These are phyloP conservation scores for Fragilaria radians DNA, from an alignment of 108 stramenopile genomes.

Conservation along the genomic window DNA sequence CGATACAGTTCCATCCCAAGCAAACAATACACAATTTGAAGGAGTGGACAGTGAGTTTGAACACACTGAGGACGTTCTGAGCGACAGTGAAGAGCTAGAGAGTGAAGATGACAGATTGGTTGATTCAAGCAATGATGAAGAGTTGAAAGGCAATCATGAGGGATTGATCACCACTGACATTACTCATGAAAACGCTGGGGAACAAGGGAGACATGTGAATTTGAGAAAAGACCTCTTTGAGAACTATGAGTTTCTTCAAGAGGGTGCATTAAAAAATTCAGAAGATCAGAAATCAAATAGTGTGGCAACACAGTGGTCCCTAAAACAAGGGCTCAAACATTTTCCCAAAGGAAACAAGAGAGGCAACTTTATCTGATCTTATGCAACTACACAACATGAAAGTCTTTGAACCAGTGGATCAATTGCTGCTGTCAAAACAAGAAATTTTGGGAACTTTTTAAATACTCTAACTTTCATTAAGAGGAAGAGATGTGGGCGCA, in stretches of 20 bases:
- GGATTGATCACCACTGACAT: too few species aligned
- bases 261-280: not conserved
- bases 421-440: constrained; percentile 13
- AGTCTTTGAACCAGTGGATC: constrained; percentile 13
- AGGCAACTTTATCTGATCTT: constrained; percentile 28
- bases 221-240: not conserved
- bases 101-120: too few species aligned
- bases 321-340: constrained; percentile 18
- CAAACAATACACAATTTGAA: not conserved
- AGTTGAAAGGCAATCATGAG: too few species aligned
- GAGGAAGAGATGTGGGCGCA: not conserved
- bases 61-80: too few species aligned
- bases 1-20: not conserved
- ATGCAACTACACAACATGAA: constrained; percentile 28
- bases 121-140: too few species aligned
- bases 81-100: too few species aligned
- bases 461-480: constrained; percentile 6
- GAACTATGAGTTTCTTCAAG: not conserved
- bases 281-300: not conserved
- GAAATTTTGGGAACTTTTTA: constrained; percentile 15
- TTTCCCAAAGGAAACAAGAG: constrained; percentile 21
- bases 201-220: too few species aligned
- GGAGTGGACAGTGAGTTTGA: too few species aligned
- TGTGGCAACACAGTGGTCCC: not conserved
- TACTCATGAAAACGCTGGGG: too few species aligned